A percentile compares a stretch with the other conserved stretches of the same genome.
phyloP scores from a whole-genome alignment of 306 rosid genomes.

The Chamaecrista fasciculata region DNA sequence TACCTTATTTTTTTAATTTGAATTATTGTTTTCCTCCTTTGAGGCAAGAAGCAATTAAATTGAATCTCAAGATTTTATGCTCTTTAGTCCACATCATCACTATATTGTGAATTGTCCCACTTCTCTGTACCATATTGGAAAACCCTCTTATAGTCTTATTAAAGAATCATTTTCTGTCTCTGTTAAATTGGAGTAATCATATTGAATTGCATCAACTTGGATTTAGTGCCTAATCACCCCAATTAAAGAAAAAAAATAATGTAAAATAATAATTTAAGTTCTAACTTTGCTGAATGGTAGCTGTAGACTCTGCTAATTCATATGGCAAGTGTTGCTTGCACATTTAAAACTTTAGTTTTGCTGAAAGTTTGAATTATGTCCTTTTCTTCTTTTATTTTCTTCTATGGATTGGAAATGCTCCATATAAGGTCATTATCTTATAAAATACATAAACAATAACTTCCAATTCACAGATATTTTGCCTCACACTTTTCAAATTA shows the following conservation, averaged over 20 bases:
- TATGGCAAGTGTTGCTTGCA: not conserved
- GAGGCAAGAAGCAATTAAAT: slow-evolving; percentile 9
- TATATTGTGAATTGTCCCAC: slow-evolving; percentile 13
- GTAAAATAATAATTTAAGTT: not conserved
- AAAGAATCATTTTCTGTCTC: not conserved
- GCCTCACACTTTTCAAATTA: not conserved
- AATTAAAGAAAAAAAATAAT: not conserved
- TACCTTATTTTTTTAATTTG: not conserved
- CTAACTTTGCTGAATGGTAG: slow-evolving; percentile 7
- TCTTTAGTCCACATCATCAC: slow-evolving; percentile 23
- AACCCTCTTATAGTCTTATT: too few species aligned
- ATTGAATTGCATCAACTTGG: slow-evolving; percentile 30
- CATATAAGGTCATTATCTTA: not conserved
- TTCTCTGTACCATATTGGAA: not conserved
- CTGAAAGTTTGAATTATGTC: not conserved
- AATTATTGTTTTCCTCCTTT: not conserved
- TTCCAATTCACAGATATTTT: too few species aligned
- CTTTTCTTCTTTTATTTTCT: not conserved
- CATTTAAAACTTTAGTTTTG: not conserved
- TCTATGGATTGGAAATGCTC: not conserved
- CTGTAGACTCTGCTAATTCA: slow-evolving; percentile 10
- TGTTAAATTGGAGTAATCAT: slow-evolving; percentile 18
- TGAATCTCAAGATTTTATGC: slow-evolving; percentile 31
- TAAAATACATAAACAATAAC: not conserved
- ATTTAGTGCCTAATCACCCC: slow-evolving; percentile 5